These are phyloP conservation scores for Colletotrichum simmondsii DNA, from an alignment of 2,329 filamentous ascomycete genomes.

Conservation along the genomic window DNA sequence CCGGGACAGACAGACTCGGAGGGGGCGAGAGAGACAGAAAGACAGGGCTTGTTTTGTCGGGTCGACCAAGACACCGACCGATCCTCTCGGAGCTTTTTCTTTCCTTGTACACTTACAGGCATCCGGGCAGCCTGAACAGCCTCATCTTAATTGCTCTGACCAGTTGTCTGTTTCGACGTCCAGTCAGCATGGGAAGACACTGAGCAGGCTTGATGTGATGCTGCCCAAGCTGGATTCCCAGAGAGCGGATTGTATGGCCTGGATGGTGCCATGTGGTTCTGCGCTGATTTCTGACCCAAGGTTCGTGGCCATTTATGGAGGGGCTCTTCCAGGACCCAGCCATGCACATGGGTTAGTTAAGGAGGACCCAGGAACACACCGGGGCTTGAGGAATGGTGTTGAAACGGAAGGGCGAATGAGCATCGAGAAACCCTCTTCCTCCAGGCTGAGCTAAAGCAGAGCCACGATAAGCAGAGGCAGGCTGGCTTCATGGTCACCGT, in stretches of 20 bases:
- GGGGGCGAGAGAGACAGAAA: too few species aligned
- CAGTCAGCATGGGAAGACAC: background rate
- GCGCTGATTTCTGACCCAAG: slow-evolving; percentile 7
- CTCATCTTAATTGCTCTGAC: background rate
- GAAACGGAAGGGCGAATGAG: slow-evolving; percentile 14
- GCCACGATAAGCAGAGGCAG: background rate
- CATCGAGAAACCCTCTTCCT: background rate
- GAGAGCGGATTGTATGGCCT: slow-evolving; percentile 3
- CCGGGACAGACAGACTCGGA: too few species aligned
- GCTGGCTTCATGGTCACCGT: background rate
- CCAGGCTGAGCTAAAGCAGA: slow-evolving; percentile 11
- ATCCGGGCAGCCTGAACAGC: background rate
- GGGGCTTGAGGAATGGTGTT: slow-evolving; percentile 3
- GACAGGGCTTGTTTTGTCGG: background rate
- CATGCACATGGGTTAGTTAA: background rate
- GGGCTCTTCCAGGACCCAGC: too few species aligned
- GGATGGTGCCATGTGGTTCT: slow-evolving; percentile 35
- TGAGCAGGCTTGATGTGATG: background rate
- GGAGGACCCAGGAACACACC: background rate
- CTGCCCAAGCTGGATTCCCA: slow-evolving; percentile 6
- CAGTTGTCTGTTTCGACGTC: background rate
- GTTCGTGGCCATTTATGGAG: background rate
- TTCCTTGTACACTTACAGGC: background rate
- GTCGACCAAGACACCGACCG: background rate
- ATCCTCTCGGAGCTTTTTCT: slow-evolving; percentile 10